phyloP scores from a whole-genome alignment of 2,329 filamentous ascomycete species.

The Diaporthe sp. region DNA sequence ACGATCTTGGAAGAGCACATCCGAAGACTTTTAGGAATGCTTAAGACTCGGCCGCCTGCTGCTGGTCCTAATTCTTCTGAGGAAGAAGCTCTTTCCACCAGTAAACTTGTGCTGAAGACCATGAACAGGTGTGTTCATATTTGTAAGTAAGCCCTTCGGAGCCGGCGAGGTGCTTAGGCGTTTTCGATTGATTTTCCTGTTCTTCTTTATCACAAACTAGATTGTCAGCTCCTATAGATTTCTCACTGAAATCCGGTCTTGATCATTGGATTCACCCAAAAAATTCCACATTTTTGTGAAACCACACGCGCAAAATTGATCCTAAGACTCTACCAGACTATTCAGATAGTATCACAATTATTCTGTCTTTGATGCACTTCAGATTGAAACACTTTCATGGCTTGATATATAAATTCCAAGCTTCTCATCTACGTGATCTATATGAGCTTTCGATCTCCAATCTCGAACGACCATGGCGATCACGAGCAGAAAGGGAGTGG shows the following conservation, averaged over 20 bases:
- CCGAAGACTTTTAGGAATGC: background rate
- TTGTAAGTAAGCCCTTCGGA: background rate
- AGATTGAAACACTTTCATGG: too few species aligned
- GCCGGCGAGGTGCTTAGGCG: background rate
- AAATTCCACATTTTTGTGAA: too few species aligned
- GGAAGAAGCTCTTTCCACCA: background rate
- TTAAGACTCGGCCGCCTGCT: background rate
- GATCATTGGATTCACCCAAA: background rate
- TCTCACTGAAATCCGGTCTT: background rate
- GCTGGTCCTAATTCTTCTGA: fast-evolving
- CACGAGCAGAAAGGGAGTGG: too few species aligned
- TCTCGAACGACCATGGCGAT: too few species aligned
- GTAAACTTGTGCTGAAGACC: background rate
- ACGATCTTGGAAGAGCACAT: background rate
- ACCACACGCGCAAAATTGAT: too few species aligned
- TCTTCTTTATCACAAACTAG: background rate
- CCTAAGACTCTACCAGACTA: too few species aligned
- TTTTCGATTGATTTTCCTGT: background rate
- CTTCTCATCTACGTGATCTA: too few species aligned
- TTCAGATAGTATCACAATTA: too few species aligned
- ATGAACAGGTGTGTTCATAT: background rate
- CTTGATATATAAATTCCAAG: too few species aligned
- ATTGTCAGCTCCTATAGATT: background rate
- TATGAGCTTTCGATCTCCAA: too few species aligned
- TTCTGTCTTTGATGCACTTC: too few species aligned